Percentiles rank a stretch among this genome's conserved stretches.
Conservation (phyloP, 164 flowering plant species). For the Vitis vinifera region ASM3070453v1 NC_081821.1:7602001-7602500, state of each 20-base stretch:
- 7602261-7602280: background rate
- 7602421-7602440: background rate
- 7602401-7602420: background rate
- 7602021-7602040: too few relatives aligned
- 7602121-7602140: too few relatives aligned
- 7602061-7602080: background rate
- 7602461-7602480: background rate
- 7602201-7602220: background rate
- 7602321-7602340: background rate
- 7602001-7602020: too few relatives aligned
- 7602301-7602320: background rate
- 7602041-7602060: too few relatives aligned
- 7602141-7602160: too few relatives aligned
- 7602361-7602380: background rate
- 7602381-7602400: background rate
- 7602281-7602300: background rate
- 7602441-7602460: background rate
- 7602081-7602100: background rate
- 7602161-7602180: too few relatives aligned
- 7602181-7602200: background rate
- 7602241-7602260: background rate
- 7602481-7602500: background rate
- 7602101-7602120: too few relatives aligned
- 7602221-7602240: background rate
- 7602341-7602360: background rate